A percentile compares a stretch with the other conserved stretches of the same genome.
Evolutionary conservation across 2,329 filamentous ascomycete species (phyloP).

Genomic region (Pseudomassariella vexata): DNA sequence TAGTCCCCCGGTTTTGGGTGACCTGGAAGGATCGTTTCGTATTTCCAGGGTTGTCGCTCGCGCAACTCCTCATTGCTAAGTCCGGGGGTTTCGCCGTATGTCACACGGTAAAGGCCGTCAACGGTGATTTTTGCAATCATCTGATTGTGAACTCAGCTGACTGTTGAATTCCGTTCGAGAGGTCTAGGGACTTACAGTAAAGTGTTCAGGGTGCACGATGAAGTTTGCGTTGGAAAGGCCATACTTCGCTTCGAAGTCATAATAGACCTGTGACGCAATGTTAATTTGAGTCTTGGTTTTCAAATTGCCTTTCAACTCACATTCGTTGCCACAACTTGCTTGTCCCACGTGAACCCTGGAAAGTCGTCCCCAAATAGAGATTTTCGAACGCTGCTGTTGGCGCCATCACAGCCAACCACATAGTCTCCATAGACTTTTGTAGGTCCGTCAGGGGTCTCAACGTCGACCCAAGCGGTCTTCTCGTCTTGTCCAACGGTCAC

Average conservation of each 20-base stretch:
- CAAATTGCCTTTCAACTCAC: slow-evolving; percentile 26
- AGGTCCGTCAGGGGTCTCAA: slow-evolving; percentile 30
- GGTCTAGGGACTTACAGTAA: slow-evolving; percentile 28
- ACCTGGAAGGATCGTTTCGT: slow-evolving; percentile 52
- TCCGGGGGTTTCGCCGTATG: slow-evolving; percentile 52
- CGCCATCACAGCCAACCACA: slow-evolving; percentile 51
- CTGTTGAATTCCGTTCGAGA: no score
- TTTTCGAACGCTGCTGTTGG: slow-evolving; percentile 40
- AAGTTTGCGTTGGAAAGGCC: slow-evolving; percentile 53
- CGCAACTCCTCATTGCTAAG: slow-evolving; percentile 48
- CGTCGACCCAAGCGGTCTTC: slow-evolving; percentile 37
- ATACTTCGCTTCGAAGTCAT: slow-evolving; percentile 49
- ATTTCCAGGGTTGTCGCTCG: slow-evolving; percentile 48
- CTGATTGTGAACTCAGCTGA: no score
- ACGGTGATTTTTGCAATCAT: slow-evolving; percentile 56
- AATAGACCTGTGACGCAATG: slow-evolving; percentile 45
- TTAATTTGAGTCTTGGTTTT: neutral
- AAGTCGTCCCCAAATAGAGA: slow-evolving; percentile 49
- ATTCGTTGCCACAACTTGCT: slow-evolving; percentile 58
- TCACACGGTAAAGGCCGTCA: slow-evolving; percentile 57
- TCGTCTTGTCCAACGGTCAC: slow-evolving; percentile 39
- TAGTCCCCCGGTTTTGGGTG: slow-evolving; percentile 54
- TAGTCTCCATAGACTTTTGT: slow-evolving; percentile 42
- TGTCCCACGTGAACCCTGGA: slow-evolving; percentile 54
- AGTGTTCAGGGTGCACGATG: slow-evolving; percentile 56